Base-by-base conservation (phyloP, 345 rosid species). In the Heritiera fomes region DNA sequence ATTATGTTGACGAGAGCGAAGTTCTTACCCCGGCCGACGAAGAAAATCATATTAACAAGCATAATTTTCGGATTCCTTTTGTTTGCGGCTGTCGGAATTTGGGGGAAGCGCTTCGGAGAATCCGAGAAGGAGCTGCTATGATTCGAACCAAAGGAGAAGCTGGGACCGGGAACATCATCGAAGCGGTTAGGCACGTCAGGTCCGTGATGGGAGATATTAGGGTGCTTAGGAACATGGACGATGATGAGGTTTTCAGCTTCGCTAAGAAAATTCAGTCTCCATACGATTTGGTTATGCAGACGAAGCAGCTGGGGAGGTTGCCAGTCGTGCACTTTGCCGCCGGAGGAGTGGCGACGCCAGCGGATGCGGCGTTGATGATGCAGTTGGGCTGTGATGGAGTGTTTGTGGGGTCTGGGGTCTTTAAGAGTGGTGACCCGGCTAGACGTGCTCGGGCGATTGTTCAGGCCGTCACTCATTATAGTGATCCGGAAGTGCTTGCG, bases 101-200 rank as follows among this genome's bases (percentile, higher is more conserved):
- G 50, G 98, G 98, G 9, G 96, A 93, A 72, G 98, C 98, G 7
- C 82, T 93, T 67, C 66, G 96, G 30, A 69, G 97, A 77, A 87
- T 91, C 71, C 91, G 94, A 8, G 98, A 93, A 75, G 96, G 98
- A 5, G 93, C 98, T 0, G 94, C 94, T 3, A 93, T 93, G 98
- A 93, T 93, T 41, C 80, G 98, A 32, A 93, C 98, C 17, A 91
- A 93, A 71, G 98, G 97, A 0, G 97, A 93, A 77, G 98, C 97
- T 0, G 98, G 98, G 6, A 91, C 93, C 0, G 98, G 98, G 4
- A 93, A 93, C 79, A 77, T 93, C 0, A 78, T 93, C 17, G 96
- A 93, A 78, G 97, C 98, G 13, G 98, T 93, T 8, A 87, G 94
- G 85, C 96, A 93, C 71, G 92, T 93, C 71, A 83, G 98, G 81